A percentile compares a stretch with the other conserved stretches of the same genome.
phyloP scores from a whole-genome alignment of 371 early-diverging fungal genomes.

The Rhizopus microsporus region DNA sequence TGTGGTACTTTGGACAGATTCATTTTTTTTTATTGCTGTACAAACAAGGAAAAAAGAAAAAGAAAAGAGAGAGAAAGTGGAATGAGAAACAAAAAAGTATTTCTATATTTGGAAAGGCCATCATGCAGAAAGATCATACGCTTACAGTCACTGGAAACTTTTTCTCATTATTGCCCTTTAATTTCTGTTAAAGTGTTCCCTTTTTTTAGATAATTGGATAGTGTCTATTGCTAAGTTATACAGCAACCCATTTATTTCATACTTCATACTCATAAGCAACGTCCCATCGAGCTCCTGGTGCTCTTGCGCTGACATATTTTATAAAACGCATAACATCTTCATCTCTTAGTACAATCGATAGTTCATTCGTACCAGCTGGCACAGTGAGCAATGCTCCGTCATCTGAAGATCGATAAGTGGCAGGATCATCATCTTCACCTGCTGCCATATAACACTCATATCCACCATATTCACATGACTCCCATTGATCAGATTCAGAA shows the following conservation, averaged over 20 bases:
- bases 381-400: conserved; percentile 71
- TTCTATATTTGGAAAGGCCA: neutral
- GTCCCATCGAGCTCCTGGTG: conserved; percentile 75
- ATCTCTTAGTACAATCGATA: conserved; percentile 69
- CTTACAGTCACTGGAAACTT: too few relatives aligned
- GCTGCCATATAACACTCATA: conserved; percentile 78
- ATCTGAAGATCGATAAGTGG: conserved; percentile 63
- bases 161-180: too few relatives aligned
- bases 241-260: too few relatives aligned
- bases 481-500: conserved; percentile 45
- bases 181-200: too few relatives aligned
- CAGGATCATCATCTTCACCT: conserved; percentile 70
- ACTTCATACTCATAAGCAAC: conserved; percentile 67
- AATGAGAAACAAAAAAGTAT: neutral
- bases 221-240: too few relatives aligned
- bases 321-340: conserved; percentile 73
- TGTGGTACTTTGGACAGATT: conserved; percentile 59
- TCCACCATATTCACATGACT: conserved; percentile 68
- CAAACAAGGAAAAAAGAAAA: neutral
- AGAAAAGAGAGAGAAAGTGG: neutral
- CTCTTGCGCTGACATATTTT: conserved; percentile 74
- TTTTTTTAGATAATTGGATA: too few relatives aligned
- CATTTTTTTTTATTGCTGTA: conserved; percentile 32
- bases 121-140: neutral
- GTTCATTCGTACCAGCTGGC: conserved; percentile 63